Conservation (phyloP, 75 land plant genomes). For the Azolla pinnata region DNA sequence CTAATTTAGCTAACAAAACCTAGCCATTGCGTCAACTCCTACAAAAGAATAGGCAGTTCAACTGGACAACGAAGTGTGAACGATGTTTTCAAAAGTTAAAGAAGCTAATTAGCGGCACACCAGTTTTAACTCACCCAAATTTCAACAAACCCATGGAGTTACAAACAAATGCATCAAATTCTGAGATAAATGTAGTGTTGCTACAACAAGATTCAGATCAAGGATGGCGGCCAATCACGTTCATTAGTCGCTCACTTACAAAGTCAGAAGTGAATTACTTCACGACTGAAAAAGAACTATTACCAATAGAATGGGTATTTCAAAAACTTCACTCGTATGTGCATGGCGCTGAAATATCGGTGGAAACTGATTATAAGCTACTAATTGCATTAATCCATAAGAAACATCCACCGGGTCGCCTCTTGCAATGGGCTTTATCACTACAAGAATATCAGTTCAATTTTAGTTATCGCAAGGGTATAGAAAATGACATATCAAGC, state of each 20-base stretch:
- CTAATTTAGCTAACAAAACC: neutral
- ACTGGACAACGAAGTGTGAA: neutral
- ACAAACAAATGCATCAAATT: neutral
- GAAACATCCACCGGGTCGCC: slow-evolving; percentile 1
- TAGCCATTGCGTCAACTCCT: neutral
- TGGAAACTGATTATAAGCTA: neutral
- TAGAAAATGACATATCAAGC: neutral
- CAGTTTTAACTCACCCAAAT: neutral
- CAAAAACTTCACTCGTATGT: neutral
- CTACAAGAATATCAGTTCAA: neutral
- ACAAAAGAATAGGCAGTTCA: neutral
- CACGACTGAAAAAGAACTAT: neutral
- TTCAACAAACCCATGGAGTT: neutral
- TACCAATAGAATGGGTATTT: neutral
- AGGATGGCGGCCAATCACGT: neutral
- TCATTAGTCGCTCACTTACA: neutral
- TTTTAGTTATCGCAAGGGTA: neutral
- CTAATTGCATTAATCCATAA: too few species aligned
- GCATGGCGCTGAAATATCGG: neutral
- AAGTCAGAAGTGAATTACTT: neutral
- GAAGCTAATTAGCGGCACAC: neutral
- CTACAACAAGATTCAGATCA: neutral
- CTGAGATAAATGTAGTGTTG: neutral
- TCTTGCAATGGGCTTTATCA: neutral
- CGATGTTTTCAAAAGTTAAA: neutral